These are phyloP conservation scores for Calonectria multiphialidica DNA, from an alignment of 2,329 filamentous ascomycete genomes.

Conservation along the genomic window DNA sequence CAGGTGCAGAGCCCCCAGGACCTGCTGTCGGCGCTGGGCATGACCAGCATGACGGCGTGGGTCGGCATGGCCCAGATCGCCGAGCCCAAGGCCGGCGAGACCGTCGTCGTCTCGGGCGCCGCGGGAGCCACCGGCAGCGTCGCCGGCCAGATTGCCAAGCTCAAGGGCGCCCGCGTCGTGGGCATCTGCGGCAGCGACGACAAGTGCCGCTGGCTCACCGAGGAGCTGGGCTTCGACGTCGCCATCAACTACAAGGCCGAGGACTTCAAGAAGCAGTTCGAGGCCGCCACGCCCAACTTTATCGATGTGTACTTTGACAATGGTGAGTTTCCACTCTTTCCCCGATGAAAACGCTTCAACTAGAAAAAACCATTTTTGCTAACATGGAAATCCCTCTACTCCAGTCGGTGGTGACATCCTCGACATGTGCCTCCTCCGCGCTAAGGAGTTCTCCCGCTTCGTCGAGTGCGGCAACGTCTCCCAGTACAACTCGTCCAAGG, in stretches of 20 bases:
- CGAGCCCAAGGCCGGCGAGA: constrained; percentile 75
- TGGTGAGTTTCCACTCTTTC: too few species aligned
- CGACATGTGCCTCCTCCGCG: constrained; percentile 73
- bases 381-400: neutral
- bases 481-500: constrained; percentile 73
- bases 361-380: constrained; percentile 9
- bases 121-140: constrained; percentile 84
- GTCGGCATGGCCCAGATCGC: constrained; percentile 79
- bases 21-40: constrained; percentile 71
- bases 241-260: constrained; percentile 78
- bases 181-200: constrained; percentile 76
- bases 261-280: constrained; percentile 71
- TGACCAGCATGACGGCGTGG: constrained; percentile 81
- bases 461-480: constrained; percentile 80
- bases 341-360: too few species aligned
- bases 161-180: constrained; percentile 72
- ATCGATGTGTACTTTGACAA: constrained; percentile 83
- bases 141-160: constrained; percentile 82
- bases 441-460: constrained; percentile 74
- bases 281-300: constrained; percentile 66
- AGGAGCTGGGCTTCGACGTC: constrained; percentile 75
- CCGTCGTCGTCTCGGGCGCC: constrained; percentile 82
- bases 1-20: constrained; percentile 63
- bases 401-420: constrained; percentile 77
- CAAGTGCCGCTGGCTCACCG: constrained; percentile 75